Percentiles rank a stretch among this genome's conserved stretches.
Evolutionary conservation across 2,329 filamentous ascomycete species (phyloP).

Genomic region (Cladobotryum protrusum): DNA sequence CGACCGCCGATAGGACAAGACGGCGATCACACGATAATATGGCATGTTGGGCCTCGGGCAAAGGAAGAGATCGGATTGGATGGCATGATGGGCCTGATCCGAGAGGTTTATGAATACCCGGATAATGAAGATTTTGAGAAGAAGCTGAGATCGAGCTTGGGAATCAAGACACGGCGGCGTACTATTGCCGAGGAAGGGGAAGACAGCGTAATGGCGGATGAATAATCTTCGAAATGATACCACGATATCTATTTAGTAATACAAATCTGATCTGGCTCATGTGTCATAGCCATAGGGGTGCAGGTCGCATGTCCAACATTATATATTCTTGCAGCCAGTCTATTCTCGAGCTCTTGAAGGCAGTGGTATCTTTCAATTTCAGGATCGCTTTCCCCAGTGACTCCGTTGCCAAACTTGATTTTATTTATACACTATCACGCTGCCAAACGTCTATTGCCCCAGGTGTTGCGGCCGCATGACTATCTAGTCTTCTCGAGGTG

Average conservation of each 20-base stretch:
- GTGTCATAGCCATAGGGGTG: too few relatives aligned
- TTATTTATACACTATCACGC: neutral
- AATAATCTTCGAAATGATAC: constrained; percentile 1
- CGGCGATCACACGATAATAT: constrained; percentile 73
- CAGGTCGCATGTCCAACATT: too few relatives aligned
- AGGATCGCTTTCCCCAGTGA: neutral
- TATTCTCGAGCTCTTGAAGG: neutral
- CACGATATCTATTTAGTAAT: neutral
- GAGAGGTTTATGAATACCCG: constrained; percentile 50
- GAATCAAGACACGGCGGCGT: constrained; percentile 33
- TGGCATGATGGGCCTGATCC: constrained; percentile 65
- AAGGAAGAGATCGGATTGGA: constrained; percentile 78
- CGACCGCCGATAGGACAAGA: constrained; percentile 43
- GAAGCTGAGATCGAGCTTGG: constrained; percentile 57
- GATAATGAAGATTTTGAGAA: constrained; percentile 49
- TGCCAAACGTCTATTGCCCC: neutral
- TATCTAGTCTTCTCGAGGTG: constrained; percentile 44
- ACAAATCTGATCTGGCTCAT: too few relatives aligned
- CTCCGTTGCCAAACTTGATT: neutral
- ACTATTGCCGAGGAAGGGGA: constrained; percentile 21
- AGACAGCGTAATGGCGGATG: constrained; percentile 11
- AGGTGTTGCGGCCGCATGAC: neutral
- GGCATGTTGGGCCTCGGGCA: constrained; percentile 76
- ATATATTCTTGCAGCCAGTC: too few relatives aligned
- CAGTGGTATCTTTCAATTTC: constrained; percentile 16